Evolutionary conservation across 257 asterid genomes (phyloP).

Genomic region (Oldenlandia corymbosa): DNA sequence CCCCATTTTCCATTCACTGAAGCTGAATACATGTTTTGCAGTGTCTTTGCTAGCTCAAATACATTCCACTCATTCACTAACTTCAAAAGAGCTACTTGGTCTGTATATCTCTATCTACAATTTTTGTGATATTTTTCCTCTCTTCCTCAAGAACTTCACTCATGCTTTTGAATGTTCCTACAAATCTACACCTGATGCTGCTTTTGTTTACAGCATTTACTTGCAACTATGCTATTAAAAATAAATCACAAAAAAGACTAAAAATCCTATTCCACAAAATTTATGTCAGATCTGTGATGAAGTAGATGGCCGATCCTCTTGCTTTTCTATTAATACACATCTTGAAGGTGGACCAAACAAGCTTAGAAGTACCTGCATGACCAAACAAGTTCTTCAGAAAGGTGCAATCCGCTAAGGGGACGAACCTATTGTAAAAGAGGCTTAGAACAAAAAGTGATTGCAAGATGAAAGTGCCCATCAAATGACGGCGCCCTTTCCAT

Average conservation of each 20-base stretch:
- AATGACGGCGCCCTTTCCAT: too few relatives aligned
- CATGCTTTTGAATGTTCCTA: background rate
- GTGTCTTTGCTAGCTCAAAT: too few relatives aligned
- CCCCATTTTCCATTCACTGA: too few relatives aligned
- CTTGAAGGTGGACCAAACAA: constrained; percentile 98
- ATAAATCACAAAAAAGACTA: background rate
- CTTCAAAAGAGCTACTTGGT: background rate
- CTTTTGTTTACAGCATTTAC: background rate
- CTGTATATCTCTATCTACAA: background rate
- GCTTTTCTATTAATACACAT: constrained; percentile 85
- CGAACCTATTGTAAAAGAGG: too few relatives aligned
- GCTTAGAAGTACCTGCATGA: constrained; percentile 74
- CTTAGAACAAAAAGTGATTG: too few relatives aligned
- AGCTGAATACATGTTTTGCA: too few relatives aligned
- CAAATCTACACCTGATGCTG: background rate
- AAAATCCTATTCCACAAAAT: constrained; percentile 1
- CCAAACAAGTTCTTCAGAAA: background rate
- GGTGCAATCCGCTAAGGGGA: too few relatives aligned
- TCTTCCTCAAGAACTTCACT: constrained; percentile 6
- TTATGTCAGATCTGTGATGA: constrained; percentile 57
- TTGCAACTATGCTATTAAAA: constrained; percentile 11
- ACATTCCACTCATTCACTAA: background rate
- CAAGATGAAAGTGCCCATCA: too few relatives aligned
- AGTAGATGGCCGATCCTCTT: constrained; percentile 88
- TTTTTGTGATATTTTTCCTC: background rate